phyloP scores from a whole-genome alignment of 2,329 filamentous ascomycete genomes.

The Cadophora sp. region DNA sequence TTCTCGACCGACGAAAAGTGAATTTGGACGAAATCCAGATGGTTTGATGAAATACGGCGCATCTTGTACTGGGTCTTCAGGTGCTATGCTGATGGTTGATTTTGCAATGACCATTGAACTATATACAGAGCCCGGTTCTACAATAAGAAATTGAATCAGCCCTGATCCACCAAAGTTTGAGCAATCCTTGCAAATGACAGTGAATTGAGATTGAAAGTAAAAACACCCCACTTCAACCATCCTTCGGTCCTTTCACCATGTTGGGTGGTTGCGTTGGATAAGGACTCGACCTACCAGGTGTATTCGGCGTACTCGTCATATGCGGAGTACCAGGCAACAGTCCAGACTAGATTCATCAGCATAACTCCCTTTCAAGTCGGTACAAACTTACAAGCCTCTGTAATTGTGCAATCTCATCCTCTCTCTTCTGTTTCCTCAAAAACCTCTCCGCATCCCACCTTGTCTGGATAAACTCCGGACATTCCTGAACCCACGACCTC shows the following conservation, averaged over 20 bases:
- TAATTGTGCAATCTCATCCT: constrained; percentile 40
- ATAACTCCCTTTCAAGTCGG: not conserved
- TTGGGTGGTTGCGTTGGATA: constrained; percentile 6
- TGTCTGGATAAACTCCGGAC: constrained; percentile 22
- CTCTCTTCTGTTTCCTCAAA: constrained; percentile 34
- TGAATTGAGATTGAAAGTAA: constrained; percentile 19
- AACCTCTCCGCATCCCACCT: constrained; percentile 40
- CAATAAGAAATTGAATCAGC: constrained; percentile 43
- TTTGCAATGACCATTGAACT: constrained; percentile 39
- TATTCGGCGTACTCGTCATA: constrained; percentile 19
- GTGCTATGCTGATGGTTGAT: constrained; percentile 37
- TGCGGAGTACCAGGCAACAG: constrained; percentile 15
- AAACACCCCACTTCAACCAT: not conserved
- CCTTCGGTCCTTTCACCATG: constrained; percentile 13
- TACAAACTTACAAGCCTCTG: constrained; percentile 34
- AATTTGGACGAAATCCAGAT: constrained; percentile 66
- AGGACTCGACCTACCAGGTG: constrained; percentile 30
- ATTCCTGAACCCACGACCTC: constrained; percentile 42
- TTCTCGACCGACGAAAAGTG: constrained; percentile 66
- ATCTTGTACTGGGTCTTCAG: constrained; percentile 31
- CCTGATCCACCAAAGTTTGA: constrained; percentile 31
- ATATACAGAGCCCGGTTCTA: constrained; percentile 42
- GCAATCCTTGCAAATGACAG: not conserved
- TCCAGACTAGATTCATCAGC: constrained; percentile 12
- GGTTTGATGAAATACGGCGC: constrained; percentile 53